Percentiles rank a stretch among this genome's conserved stretches.
phyloP scores from a whole-genome alignment of 116 monocot species.

The Cymodocea nodosa region DNA sequence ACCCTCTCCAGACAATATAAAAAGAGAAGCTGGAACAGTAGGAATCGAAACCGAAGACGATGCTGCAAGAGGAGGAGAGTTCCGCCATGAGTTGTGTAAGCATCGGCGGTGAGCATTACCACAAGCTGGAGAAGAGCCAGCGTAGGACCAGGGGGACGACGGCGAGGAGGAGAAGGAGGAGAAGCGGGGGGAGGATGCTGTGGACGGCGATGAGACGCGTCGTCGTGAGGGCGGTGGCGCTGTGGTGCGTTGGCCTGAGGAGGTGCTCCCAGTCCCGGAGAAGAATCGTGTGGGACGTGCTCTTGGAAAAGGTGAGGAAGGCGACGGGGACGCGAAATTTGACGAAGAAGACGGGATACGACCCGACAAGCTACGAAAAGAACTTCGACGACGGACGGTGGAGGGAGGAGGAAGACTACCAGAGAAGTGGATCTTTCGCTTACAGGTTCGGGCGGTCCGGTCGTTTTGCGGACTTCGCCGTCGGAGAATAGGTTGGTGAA shows the following conservation, averaged over 20 bases:
- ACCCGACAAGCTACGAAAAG: conserved; percentile 4
- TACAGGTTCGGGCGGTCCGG: conserved; percentile 12
- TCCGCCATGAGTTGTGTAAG: neutral
- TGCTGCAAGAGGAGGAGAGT: neutral
- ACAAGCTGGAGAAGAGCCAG: conserved; percentile 7
- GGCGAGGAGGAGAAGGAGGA: neutral
- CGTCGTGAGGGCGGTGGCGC: conserved; percentile 10
- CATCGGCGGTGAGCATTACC: neutral
- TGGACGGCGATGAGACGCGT: conserved; percentile 17
- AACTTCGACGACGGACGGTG: conserved; percentile 33
- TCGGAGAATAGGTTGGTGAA: too few species aligned
- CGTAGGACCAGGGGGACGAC: too few species aligned
- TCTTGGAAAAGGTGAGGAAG: conserved; percentile 10
- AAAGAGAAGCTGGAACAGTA: too few species aligned
- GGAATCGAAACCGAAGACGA: too few species aligned
- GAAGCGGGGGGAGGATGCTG: neutral
- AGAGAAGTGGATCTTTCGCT: conserved; percentile 17
- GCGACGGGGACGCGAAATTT: neutral
- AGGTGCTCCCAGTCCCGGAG: neutral
- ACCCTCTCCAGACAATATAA: too few species aligned
- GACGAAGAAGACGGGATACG: neutral
- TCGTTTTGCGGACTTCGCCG: neutral
- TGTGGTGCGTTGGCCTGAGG: conserved; percentile 7
- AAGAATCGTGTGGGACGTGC: neutral
- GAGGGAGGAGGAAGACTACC: conserved; percentile 26